Evolutionary conservation across 345 rosid species (phyloP).

Genomic region (Pistacia vera): DNA sequence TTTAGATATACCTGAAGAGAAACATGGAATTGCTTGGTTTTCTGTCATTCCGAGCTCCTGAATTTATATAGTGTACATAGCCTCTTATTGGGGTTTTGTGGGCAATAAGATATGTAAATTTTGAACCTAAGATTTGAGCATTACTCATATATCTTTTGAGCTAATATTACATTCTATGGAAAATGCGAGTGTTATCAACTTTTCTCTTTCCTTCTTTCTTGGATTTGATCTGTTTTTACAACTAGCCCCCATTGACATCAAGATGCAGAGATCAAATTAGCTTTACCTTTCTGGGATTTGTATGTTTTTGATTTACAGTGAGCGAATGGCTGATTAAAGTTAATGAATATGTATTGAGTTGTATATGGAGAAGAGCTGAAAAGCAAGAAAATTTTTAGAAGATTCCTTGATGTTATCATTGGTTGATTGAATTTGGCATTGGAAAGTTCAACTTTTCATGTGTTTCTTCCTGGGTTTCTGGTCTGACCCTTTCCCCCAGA

Average conservation of each 20-base stretch:
- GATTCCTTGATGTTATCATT: slow-evolving; percentile 28
- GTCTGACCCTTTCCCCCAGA: slow-evolving; percentile 2
- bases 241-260: not conserved
- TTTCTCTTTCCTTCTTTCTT: too few species aligned
- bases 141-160: not conserved
- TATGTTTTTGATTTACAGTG: too few species aligned
- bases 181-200: not conserved
- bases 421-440: slow-evolving; percentile 21
- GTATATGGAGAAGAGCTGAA: too few species aligned
- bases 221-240: not conserved
- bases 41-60: not conserved
- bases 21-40: slow-evolving; percentile 13
- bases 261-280: not conserved
- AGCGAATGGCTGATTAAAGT: too few species aligned
- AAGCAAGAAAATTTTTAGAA: not conserved
- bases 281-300: too few species aligned
- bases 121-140: slow-evolving; percentile 14
- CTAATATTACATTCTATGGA: slow-evolving; percentile 6
- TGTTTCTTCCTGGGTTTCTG: slow-evolving; percentile 32
- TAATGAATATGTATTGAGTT: too few species aligned
- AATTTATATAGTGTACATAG: slow-evolving; percentile 30
- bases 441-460: slow-evolving; percentile 25
- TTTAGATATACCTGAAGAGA: slow-evolving; percentile 14
- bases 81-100: slow-evolving; percentile 16
- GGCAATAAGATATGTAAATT: slow-evolving; percentile 27